Percentiles rank a stretch among this genome's conserved stretches.
phyloP scores from a whole-genome alignment of 176 grass and related monocot genomes.

The Typha latifolia region DNA sequence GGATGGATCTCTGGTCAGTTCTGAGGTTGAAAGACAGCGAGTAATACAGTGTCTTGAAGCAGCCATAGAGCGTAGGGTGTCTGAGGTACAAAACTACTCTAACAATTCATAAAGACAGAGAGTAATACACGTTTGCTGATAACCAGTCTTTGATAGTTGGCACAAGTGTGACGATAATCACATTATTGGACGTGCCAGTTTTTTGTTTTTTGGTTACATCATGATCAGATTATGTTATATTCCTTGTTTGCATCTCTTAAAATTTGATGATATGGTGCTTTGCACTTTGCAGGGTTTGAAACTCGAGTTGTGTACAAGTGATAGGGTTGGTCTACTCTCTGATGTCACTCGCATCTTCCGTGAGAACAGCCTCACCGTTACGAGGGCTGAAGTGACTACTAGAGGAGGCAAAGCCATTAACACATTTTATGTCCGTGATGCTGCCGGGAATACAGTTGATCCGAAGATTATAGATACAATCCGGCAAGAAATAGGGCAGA shows the following conservation, averaged over 20 bases:
- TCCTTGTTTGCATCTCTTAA: neutral
- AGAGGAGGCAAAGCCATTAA: constrained; percentile 48
- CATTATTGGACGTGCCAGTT: neutral
- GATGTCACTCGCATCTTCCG: constrained; percentile 85
- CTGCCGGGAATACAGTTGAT: constrained; percentile 42
- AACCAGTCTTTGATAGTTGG: too few species aligned
- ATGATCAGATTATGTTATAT: neutral
- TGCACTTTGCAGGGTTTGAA: constrained; percentile 49
- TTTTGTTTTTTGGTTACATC: neutral
- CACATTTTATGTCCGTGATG: constrained; percentile 62
- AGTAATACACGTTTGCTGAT: neutral
- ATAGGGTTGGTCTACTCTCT: constrained; percentile 59
- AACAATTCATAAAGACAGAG: neutral
- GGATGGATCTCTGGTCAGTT: constrained; percentile 60
- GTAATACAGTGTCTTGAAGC: constrained; percentile 72
- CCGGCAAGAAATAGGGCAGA: constrained; percentile 55
- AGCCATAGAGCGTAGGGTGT: constrained; percentile 65
- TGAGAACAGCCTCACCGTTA: constrained; percentile 63
- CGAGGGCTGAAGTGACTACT: constrained; percentile 73
- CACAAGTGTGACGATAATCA: neutral
- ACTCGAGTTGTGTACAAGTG: constrained; percentile 61
- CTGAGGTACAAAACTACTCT: constrained; percentile 42
- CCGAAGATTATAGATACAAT: constrained; percentile 65
- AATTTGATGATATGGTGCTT: neutral
- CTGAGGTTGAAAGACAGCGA: constrained; percentile 53